Conservation (phyloP, 1,284 basidiomycete genomes). For the Ceratobasidium sp. region DNA sequence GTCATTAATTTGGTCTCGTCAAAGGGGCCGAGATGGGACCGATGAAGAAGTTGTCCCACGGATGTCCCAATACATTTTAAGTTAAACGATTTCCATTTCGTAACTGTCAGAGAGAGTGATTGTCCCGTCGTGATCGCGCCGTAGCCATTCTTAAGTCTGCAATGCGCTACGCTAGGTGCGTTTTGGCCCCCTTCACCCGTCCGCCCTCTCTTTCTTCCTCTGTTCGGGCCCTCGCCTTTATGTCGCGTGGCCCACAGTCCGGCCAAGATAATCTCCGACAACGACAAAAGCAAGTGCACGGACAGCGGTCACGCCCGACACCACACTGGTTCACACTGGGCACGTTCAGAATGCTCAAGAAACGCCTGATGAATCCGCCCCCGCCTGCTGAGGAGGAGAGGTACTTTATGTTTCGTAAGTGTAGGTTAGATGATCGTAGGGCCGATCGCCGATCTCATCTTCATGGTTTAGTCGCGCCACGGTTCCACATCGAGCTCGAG, state of each 20-base stretch:
- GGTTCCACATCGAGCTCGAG: slow-evolving; percentile 19
- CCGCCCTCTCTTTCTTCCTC: no score
- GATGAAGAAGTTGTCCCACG: no score
- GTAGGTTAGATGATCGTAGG: not conserved
- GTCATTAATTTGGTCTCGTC: no score
- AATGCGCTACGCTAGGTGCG: no score
- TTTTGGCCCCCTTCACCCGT: no score
- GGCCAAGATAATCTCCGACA: no score
- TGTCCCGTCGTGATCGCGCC: no score
- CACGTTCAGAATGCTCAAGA: slow-evolving; percentile 7
- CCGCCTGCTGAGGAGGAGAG: slow-evolving; percentile 27
- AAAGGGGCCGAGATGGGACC: no score
- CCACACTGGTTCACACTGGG: slow-evolving; percentile 40
- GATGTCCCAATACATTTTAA: no score
- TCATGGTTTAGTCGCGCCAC: slow-evolving; percentile 10
- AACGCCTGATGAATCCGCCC: slow-evolving; percentile 21
- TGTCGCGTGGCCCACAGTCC: not conserved
- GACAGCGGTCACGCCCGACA: not conserved
- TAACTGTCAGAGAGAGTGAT: no score
- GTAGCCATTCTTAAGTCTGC: no score
- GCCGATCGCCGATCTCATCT: not conserved
- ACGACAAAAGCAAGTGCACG: not conserved
- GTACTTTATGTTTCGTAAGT: slow-evolving; percentile 20
- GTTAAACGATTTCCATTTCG: no score
- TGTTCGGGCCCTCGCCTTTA: not conserved